Base-by-base conservation (phyloP, 1,284 basidiomycete species). In the Schizophyllum commune region DNA sequence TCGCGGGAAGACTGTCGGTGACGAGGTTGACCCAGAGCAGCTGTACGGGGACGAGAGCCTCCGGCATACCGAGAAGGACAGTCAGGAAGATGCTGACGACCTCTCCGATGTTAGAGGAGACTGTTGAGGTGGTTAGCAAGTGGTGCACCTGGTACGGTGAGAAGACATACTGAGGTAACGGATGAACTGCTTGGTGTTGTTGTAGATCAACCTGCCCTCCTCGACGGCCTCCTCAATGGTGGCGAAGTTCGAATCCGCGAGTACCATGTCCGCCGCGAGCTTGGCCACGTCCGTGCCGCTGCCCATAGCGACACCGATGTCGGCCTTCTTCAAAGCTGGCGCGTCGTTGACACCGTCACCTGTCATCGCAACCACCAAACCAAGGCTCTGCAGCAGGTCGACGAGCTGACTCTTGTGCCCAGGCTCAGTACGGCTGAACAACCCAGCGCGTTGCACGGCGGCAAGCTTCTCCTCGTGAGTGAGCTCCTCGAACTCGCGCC, bases 151-250 rank as follows among this genome's bases (percentile, higher is more conserved):
- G 21, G 11, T 59, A 20, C 61, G 58, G 58, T 59, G 52, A 62
- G 61, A 59, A 22, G 13, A 80, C 87, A 56, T 68, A 91, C 88
- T 92, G 69, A 92, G 86, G 75, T 92, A 92, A 62, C 94, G 89
- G 74, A 96, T 96, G 73, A 99, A 99, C 72, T 96, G 94, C 77
- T 98, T 98, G 58, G 95, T 98, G 76, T 98, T 98, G 79, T 98
- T 98, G 77, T 98, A 99, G 72, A 99, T 99, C 60, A 94, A 81
- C 72, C 97, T 82, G 67, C 96, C 96, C 77, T 98, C 96, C 74
- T 98, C 95, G 52, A 99, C 95, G 2, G 96, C 96, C 63, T 88
- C 83, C 68, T 97, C 89, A 72, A 99, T 97, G 1, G 97, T 98
- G 6, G 95, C 83, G 70, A 92, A 92, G 75, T 92, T 92, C 13